These are phyloP conservation scores for Psilocybe cubensis DNA, from an alignment of 768 basidiomycete species.

Conservation along the genomic window DNA sequence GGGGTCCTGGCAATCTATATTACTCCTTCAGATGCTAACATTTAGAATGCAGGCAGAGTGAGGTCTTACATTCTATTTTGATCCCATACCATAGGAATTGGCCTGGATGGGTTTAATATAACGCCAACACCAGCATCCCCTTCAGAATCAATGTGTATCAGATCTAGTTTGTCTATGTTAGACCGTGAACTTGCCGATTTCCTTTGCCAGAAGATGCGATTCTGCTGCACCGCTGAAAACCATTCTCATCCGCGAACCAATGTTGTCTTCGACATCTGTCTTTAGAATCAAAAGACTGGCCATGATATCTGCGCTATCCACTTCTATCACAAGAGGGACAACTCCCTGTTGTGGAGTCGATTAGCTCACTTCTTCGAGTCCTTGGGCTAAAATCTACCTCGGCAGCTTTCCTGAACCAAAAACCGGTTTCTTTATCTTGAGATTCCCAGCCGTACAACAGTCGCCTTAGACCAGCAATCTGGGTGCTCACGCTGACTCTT, in stretches of 20 bases:
- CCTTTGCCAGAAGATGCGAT: constrained; percentile 66
- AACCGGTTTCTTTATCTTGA: constrained; percentile 48
- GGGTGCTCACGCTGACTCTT: constrained; percentile 61
- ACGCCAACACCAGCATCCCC: constrained; percentile 54
- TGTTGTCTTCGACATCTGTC: constrained; percentile 60
- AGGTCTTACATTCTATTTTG: constrained; percentile 58
- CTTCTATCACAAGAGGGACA: constrained; percentile 69
- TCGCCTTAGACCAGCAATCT: constrained; percentile 65
- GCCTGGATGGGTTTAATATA: constrained; percentile 57
- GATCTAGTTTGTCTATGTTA: neutral
- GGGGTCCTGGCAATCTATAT: constrained; percentile 70
- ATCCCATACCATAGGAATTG: constrained; percentile 79
- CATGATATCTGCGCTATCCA: constrained; percentile 75
- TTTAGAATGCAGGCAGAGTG: neutral
- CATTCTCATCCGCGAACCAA: constrained; percentile 62
- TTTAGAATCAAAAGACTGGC: constrained; percentile 71
- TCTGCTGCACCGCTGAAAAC: constrained; percentile 66
- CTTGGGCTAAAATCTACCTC: constrained; percentile 38
- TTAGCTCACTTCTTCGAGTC: neutral
- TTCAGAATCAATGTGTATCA: constrained; percentile 19
- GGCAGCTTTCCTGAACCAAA: constrained; percentile 60
- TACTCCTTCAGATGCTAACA: neutral
- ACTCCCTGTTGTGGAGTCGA: constrained; percentile 45
- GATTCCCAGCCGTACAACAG: constrained; percentile 60
- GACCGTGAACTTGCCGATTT: constrained; percentile 53